Base-by-base conservation (phyloP, 805 yeast species). In the Saccharomycopsis javanensis region DNA sequence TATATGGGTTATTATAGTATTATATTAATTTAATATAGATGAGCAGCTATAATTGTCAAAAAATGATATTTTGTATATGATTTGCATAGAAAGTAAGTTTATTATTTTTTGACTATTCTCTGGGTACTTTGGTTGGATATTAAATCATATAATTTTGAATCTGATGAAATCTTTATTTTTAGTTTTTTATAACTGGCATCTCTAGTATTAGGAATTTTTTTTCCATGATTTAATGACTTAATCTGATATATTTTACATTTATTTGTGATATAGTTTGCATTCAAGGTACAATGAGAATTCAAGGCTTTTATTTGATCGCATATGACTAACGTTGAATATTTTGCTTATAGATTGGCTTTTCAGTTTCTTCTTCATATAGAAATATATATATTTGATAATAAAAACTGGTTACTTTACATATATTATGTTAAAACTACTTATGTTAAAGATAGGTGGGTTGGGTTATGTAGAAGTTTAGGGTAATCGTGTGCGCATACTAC, bases 111-210 rank as follows among this genome's bases (percentile, higher is more conserved):
- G n/a, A 2, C 13, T 37, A 5, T 2, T 35, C 10, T 42, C 10
- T 11, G 48, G 23, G 5, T 20, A 23, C 25, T 5, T 20, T 42
- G 48, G 23, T n/a, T n/a, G n/a, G n/a, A n/a, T 27, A 27, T n/a
- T 27, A 25, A 7, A n/a, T 7, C 33, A 30, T 13, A 42, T 42
- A 20, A 15, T 25, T n/a, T 20, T 27, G 48, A 42, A 20, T 10
- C 59, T 63, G 61, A 55, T 58, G 59, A 56, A 31, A 55, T 58
- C 48, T 53, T 55, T 57, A 51, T 51, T 16, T 56, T 18, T 42
- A 52, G 27, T 28, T 55, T 51, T 51, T 52, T 54, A 54, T 57
- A 60, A 57, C 62, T 60, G 62, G 62, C 62, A 60, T 60, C 62
- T 60, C 62, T 60, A 60, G 62, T 60, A 60, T 60, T 60, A 60